phyloP scores from a whole-genome alignment of 148 eudicot genomes.

The Camellia lanceoleosa region DNA sequence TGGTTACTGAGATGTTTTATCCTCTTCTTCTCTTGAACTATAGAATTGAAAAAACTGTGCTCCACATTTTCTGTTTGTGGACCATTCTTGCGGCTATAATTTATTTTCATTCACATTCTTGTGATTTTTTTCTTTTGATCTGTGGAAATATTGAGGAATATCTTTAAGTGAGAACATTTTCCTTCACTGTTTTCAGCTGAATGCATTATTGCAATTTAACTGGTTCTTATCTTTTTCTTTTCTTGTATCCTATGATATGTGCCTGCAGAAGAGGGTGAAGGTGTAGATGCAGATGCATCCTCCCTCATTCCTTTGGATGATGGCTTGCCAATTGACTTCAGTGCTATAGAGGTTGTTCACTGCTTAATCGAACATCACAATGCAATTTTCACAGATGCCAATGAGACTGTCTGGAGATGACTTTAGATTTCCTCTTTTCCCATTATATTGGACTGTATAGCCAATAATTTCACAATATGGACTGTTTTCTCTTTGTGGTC shows the following conservation, averaged over 20 bases:
- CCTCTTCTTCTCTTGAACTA: not conserved
- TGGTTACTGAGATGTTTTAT: too few species aligned
- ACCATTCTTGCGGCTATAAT: not conserved
- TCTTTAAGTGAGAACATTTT: not conserved
- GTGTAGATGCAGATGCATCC: slow-evolving; percentile 52
- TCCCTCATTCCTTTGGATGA: slow-evolving; percentile 84
- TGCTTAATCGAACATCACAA: slow-evolving; percentile 91
- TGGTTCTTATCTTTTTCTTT: not conserved
- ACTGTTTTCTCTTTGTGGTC: not conserved
- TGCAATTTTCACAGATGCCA: slow-evolving; percentile 84
- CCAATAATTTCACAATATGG: slow-evolving; percentile 8
- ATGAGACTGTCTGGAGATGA: slow-evolving; percentile 86
- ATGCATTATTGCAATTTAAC: not conserved
- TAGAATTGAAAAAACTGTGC: not conserved
- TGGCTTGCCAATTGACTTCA: slow-evolving; percentile 69
- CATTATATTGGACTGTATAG: slow-evolving; percentile 4
- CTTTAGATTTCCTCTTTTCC: not conserved
- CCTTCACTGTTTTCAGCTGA: not conserved
- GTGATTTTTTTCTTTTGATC: not conserved
- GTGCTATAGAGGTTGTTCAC: slow-evolving; percentile 78
- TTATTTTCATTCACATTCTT: slow-evolving; percentile 4
- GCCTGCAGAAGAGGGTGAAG: slow-evolving; percentile 58
- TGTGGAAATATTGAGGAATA: not conserved
- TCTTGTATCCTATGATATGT: slow-evolving; percentile 10
- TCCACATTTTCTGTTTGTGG: not conserved